These are phyloP conservation scores for Thermothelomyces thermophilus DNA, from an alignment of 2,329 filamentous ascomycete species.

Conservation along the genomic window DNA sequence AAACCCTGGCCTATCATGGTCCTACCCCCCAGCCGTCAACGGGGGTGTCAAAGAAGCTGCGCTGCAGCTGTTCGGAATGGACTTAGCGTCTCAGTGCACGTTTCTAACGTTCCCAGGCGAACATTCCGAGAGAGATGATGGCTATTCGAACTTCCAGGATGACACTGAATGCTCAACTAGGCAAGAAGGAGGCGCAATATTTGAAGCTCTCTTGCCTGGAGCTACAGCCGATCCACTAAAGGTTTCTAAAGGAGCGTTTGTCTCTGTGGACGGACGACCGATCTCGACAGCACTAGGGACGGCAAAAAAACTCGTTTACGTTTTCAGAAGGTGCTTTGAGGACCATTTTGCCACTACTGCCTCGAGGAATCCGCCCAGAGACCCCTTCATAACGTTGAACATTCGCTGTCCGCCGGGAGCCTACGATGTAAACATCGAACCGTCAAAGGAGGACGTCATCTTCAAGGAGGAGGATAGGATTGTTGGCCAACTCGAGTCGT, in stretches of 20 bases:
- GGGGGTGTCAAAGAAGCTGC: conserved; percentile 50
- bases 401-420: conserved; percentile 54
- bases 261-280: conserved; percentile 64
- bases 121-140: not conserved
- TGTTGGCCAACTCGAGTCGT: conserved; percentile 39
- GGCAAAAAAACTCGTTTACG: conserved; percentile 50
- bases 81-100: conserved; percentile 49
- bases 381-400: conserved; percentile 57
- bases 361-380: conserved; percentile 29
- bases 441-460: conserved; percentile 64
- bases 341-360: conserved; percentile 13
- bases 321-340: conserved; percentile 46
- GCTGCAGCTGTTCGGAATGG: conserved; percentile 55
- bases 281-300: conserved; percentile 49
- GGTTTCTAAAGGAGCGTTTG: conserved; percentile 49
- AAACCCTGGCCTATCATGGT: conserved; percentile 48
- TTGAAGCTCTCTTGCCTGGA: conserved; percentile 55
- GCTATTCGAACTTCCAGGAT: not conserved
- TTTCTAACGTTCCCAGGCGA: conserved; percentile 27
- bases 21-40: conserved; percentile 51
- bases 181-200: conserved; percentile 31
- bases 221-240: conserved; percentile 38
- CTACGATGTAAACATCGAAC: conserved; percentile 68
- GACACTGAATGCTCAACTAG: not conserved
- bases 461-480: conserved; percentile 51